Evolutionary conservation across 1,139 yeast genomes (phyloP).

Genomic region (Yamadazyma epiphylla): DNA sequence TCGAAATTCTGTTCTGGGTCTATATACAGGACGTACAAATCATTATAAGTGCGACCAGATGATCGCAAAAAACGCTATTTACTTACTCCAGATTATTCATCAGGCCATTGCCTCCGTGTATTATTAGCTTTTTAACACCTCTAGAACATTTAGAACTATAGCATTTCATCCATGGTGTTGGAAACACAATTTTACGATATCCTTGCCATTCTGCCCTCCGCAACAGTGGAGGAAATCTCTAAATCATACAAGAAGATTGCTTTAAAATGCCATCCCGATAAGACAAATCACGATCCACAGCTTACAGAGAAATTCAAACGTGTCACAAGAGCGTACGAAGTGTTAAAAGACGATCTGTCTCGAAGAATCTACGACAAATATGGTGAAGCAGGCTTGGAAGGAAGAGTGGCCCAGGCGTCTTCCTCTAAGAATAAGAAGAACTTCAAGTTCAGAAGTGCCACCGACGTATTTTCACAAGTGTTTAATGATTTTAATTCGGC

Average conservation of each 20-base stretch:
- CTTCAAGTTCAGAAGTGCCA: slow-evolving; percentile 12
- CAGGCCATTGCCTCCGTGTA: background rate
- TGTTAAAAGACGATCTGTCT: slow-evolving; percentile 27
- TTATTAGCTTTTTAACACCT: background rate
- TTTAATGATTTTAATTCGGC: slow-evolving; percentile 35
- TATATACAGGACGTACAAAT: no score
- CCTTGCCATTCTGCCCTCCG: slow-evolving; percentile 29
- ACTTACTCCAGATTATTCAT: no score
- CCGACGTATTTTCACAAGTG: slow-evolving; percentile 37
- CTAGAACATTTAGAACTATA: background rate
- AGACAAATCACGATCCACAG: slow-evolving; percentile 42
- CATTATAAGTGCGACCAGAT: no score
- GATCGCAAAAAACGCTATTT: no score
- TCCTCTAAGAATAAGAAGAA: slow-evolving; percentile 6
- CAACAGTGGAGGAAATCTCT: slow-evolving; percentile 39
- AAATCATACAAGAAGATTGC: slow-evolving; percentile 39
- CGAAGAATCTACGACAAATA: slow-evolving; percentile 34
- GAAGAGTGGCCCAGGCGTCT: slow-evolving; percentile 12
- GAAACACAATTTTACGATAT: slow-evolving; percentile 34
- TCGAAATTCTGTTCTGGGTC: no score
- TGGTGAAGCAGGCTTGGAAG: slow-evolving; percentile 40
- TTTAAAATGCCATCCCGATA: slow-evolving; percentile 44
- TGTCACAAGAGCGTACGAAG: slow-evolving; percentile 41
- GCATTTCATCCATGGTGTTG: slow-evolving; percentile 10
- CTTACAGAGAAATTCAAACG: slow-evolving; percentile 43